These are phyloP conservation scores for Ustulina deusta DNA, from an alignment of 2,329 filamentous ascomycete species.

Conservation along the genomic window DNA sequence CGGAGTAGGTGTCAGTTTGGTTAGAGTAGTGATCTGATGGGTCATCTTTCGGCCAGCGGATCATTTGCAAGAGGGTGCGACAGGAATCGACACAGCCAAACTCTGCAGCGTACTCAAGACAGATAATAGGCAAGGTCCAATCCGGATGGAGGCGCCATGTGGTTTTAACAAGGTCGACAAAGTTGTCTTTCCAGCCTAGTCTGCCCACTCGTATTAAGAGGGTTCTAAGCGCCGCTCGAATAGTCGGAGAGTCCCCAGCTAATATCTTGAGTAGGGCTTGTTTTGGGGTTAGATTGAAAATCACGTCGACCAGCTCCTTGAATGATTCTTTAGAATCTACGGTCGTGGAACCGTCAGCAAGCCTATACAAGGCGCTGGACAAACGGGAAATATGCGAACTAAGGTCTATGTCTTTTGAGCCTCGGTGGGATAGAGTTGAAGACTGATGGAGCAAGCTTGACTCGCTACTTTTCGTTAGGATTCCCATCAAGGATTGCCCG, in stretches of 20 bases:
- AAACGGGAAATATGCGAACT: background rate
- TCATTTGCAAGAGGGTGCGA: background rate
- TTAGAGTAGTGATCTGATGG: no score
- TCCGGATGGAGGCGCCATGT: background rate
- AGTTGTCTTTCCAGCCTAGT: background rate
- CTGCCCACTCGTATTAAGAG: background rate
- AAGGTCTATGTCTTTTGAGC: background rate
- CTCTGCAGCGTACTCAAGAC: background rate
- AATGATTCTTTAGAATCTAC: background rate
- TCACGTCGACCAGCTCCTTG: background rate
- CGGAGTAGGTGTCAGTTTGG: no score
- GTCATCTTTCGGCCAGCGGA: background rate
- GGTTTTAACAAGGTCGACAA: background rate
- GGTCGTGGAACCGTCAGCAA: background rate
- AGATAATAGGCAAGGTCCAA: background rate
- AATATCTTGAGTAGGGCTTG: slow-evolving; percentile 10
- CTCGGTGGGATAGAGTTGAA: background rate
- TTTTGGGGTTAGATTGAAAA: slow-evolving; percentile 14
- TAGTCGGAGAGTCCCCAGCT: slow-evolving; percentile 1
- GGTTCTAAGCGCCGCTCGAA: background rate
- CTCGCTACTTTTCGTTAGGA: background rate
- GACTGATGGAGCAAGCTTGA: background rate
- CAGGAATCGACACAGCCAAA: slow-evolving; percentile 13
- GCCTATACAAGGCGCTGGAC: background rate
- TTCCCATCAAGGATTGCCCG: no score